phyloP scores from a whole-genome alignment of 2,329 filamentous ascomycete species.

The Aspergillus sp. region DNA sequence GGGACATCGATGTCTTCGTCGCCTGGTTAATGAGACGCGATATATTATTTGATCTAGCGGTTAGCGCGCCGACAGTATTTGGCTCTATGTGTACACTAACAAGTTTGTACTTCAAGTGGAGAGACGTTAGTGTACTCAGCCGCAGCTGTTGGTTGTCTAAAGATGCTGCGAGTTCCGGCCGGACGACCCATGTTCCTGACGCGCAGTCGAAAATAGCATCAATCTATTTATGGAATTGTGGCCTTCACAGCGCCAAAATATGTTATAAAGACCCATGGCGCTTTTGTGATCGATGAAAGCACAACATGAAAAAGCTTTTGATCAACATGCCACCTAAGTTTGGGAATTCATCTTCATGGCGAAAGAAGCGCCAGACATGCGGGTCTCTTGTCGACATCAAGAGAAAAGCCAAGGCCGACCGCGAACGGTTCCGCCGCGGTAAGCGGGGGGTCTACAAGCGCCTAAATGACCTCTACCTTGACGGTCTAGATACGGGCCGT shows the following conservation, averaged over 20 bases:
- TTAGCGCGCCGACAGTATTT: too few relatives aligned
- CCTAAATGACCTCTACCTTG: constrained; percentile 11
- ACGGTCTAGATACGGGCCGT: constrained; percentile 9
- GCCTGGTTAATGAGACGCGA: too few relatives aligned
- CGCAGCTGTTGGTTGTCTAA: too few relatives aligned
- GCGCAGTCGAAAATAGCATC: neutral
- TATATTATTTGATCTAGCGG: too few relatives aligned
- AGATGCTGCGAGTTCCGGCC: too few relatives aligned
- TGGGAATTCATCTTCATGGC: neutral
- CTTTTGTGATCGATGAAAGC: too few relatives aligned
- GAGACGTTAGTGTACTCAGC: too few relatives aligned
- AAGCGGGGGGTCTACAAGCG: constrained; percentile 5
- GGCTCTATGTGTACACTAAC: too few relatives aligned
- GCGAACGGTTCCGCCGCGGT: constrained; percentile 10
- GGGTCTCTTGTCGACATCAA: neutral
- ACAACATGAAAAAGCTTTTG: too few relatives aligned
- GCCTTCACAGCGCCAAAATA: neutral
- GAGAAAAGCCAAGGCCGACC: constrained; percentile 11
- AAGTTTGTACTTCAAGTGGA: too few relatives aligned
- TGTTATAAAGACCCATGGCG: neutral
- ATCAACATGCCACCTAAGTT: too few relatives aligned
- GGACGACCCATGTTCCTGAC: neutral
- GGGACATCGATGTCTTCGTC: too few relatives aligned
- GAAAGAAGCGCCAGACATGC: constrained; percentile 7
- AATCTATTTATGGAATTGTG: neutral